These are phyloP conservation scores for Maudiozyma humilis DNA, from an alignment of 1,139 yeast species.

Conservation along the genomic window DNA sequence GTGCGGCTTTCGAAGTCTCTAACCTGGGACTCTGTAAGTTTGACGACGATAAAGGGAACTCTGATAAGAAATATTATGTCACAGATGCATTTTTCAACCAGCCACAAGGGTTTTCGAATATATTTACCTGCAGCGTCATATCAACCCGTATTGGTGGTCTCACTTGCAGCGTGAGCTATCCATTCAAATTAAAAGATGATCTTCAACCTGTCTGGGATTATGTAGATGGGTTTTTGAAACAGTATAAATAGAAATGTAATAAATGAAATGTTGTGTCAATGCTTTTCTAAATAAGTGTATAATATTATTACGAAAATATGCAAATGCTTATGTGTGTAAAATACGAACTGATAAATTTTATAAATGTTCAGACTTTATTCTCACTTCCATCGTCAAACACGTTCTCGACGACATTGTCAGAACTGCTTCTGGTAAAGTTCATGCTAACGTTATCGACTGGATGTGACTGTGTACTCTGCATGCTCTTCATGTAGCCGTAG, in stretches of 20 bases:
- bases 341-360: background rate
- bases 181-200: constrained; percentile 11
- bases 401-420: background rate
- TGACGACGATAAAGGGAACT: constrained; percentile 5
- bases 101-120: constrained; percentile 23
- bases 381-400: too few species aligned
- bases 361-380: too few species aligned
- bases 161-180: constrained; percentile 20
- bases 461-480: background rate
- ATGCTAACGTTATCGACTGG: background rate
- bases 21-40: constrained; percentile 26
- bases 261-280: too few species aligned
- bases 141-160: constrained; percentile 26
- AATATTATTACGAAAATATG: background rate
- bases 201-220: constrained; percentile 7
- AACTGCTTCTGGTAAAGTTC: constrained; percentile 1
- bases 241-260: background rate
- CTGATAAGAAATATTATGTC: constrained; percentile 11
- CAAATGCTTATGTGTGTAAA: background rate
- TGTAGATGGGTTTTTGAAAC: constrained; percentile 2
- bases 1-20: constrained; percentile 27
- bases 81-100: constrained; percentile 25
- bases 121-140: constrained; percentile 20
- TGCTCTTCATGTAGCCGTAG: background rate
- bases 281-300: too few species aligned